These are phyloP conservation scores for Cladosporium sp. DNA, from an alignment of 2,329 filamentous ascomycete species.

Conservation along the genomic window DNA sequence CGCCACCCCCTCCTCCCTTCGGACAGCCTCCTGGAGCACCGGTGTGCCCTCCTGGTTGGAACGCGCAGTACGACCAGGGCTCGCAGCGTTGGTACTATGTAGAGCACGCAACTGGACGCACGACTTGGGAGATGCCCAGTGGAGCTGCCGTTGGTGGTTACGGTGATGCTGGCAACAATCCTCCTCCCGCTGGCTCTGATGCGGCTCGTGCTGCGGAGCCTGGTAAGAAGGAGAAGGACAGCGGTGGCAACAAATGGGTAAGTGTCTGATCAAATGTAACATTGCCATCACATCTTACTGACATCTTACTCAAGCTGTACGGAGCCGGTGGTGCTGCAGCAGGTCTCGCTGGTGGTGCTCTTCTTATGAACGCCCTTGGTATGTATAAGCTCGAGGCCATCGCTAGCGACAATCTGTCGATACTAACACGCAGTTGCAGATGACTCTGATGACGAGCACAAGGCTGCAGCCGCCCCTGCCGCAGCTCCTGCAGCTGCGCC, in stretches of 20 bases:
- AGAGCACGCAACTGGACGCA: conserved; percentile 60
- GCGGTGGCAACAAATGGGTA: conserved; percentile 18
- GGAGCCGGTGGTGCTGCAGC: conserved; percentile 60
- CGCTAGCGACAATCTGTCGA: background rate
- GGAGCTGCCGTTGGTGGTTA: conserved; percentile 27
- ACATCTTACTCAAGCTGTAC: conserved; percentile 39
- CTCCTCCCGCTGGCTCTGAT: conserved; percentile 19
- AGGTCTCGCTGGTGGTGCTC: conserved; percentile 58
- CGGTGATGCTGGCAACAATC: conserved; percentile 30
- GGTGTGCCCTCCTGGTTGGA: conserved; percentile 62
- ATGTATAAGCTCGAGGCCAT: conserved; percentile 34
- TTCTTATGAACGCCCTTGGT: conserved; percentile 59
- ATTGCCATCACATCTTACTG: background rate
- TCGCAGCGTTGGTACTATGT: conserved; percentile 66
- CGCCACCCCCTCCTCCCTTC: conserved; percentile 33
- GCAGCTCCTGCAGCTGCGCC: conserved; percentile 15
- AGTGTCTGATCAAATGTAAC: background rate
- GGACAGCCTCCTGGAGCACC: conserved; percentile 39
- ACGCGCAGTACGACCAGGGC: conserved; percentile 62
- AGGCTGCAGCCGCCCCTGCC: conserved; percentile 22
- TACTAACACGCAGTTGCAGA: conserved; percentile 32
- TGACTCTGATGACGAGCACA: conserved; percentile 37
- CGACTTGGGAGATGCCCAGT: conserved; percentile 63
- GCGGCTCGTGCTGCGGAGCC: conserved; percentile 9
- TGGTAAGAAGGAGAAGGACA: conserved; percentile 13